Evolutionary conservation across 495 filamentous ascomycete genomes (phyloP), one percentile per base, ranked within the genome.

Genomic region (Lophium mytilinum): DNA sequence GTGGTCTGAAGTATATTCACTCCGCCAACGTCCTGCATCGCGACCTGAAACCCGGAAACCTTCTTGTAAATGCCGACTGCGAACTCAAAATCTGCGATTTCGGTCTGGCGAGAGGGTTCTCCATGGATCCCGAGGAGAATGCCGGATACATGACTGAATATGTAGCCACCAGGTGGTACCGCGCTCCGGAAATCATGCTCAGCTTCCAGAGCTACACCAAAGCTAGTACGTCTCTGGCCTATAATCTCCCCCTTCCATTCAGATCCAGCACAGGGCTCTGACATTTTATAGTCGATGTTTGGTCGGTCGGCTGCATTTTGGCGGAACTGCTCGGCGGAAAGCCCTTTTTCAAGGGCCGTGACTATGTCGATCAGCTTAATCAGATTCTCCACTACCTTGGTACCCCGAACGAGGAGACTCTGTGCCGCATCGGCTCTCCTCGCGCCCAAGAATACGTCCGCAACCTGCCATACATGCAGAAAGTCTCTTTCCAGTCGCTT

Each of bases 81-180:
- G 94, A 99, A 72, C 77, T 99, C 65, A 99, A 99, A 76, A 94
- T 99, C 61, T 95, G 89, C 73, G 94, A 99, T 69, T 99, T 99
- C 65, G 94, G 94, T 60, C 81, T 99, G 34, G 94, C 94, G 49
- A 80, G 94, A 68, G 72, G 96, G 84, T 54, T 94, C 89, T 46
- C 92, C 86, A 37, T 95, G 87, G 52, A 93, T 86, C 64, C 69
- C 9, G 94, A 97, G 64, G 94, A 99, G 71, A 99, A 99, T 74
- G 96, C 93, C 8, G 94, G 94, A 30, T 99, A 97, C 80, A 99
- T 99, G 94, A 99, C 94, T 14, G 94, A 99, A 88, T 99, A 99
- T 69, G 94, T 99, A 53, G 94, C 94, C 46, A 99, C 94, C 52
- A 81, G 94, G 67, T 99, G 94, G 94, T 99, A 99, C 72, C 87